Base-by-base conservation (phyloP, 768 basidiomycete genomes). In the Suillus placidus region DNA sequence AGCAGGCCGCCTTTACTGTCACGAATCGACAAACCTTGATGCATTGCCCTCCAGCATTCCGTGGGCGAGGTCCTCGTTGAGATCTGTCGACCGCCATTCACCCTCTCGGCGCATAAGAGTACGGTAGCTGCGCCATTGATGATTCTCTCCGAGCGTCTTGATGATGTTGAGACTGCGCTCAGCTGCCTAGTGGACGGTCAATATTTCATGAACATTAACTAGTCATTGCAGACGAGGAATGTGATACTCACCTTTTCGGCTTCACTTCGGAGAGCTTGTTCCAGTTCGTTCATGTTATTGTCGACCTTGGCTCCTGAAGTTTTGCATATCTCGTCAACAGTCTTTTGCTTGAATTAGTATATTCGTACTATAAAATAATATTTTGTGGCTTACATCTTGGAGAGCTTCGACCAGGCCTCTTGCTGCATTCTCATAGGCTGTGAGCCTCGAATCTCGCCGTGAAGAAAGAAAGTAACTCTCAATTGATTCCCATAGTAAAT, bases 381-480 rank as follows among this genome's bases (percentile, higher is more conserved):
- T 3, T 10, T 6, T 4, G 18, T 32, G 9, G 1, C 54, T 55
- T 13, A 55, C 54, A 34, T 55, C 54, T 10, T 55, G 34, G 10
- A 55, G 54, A 32, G 30, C 10, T 13, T 55, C 54, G 32, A 34
- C 20, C 32, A 55, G 12, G 20, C 18, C 10, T 55, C 54, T 55
- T 55, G 54, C 54, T 34, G 32, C 54, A 55, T 55, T 20, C 10
- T 55, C 54, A 34, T 55, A 55, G 10, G 54, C 54, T 20, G 20
- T 6, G 32, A 55, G 54, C 20, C 54, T 55, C 20, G 54, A 55
- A 55, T 55, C 54, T n/a, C 32, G 54, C 18, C 54, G 30, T 6
- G 54, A 12, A 55, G 54, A 55, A 55, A 55, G 54, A 34, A 55
- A 55, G 20, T 34, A 55, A 6, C 54, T 55, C 32, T 55, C 54